Conservation (phyloP, 495 filamentous ascomycete genomes). For the Hyphodiscus hymeniophilus region DNA sequence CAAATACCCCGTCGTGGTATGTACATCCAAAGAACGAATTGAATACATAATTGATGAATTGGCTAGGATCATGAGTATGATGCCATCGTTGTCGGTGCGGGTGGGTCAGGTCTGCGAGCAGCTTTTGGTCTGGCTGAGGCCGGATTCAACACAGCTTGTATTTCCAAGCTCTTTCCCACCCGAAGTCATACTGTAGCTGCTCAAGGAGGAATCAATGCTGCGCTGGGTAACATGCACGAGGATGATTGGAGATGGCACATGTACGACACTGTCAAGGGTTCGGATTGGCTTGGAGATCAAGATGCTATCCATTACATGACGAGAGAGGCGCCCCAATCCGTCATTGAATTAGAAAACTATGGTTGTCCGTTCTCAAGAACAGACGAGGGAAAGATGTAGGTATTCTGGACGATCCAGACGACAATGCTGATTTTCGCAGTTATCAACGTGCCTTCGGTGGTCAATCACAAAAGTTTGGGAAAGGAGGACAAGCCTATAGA, state of each 20-base stretch:
- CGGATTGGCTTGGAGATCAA: constrained; percentile 97
- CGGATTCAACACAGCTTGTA: constrained; percentile 96
- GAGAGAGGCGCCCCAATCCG: constrained; percentile 80
- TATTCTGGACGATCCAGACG: background rate
- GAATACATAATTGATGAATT: constrained; percentile 6
- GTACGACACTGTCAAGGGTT: constrained; percentile 99
- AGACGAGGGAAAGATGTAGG: constrained; percentile 80
- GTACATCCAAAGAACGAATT: constrained; percentile 27
- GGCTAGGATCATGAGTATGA: constrained; percentile 66
- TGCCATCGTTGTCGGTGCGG: constrained; percentile 92
- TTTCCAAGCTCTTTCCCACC: constrained; percentile 96
- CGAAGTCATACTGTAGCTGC: constrained; percentile 93
- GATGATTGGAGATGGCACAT: constrained; percentile 99
- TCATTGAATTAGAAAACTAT: constrained; percentile 95
- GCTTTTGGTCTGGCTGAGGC: constrained; percentile 96
- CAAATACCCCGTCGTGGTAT: constrained; percentile 89
- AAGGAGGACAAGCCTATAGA: constrained; percentile 94
- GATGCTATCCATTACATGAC: constrained; percentile 99
- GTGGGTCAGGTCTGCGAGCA: constrained; percentile 87
- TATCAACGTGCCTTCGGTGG: constrained; percentile 98
- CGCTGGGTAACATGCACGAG: constrained; percentile 78
- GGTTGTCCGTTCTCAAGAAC: constrained; percentile 97
- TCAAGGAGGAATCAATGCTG: constrained; percentile 91
- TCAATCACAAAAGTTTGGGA: constrained; percentile 89
- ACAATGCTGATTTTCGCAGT: constrained; percentile 25